phyloP scores from a whole-genome alignment of 1,284 basidiomycete species.

The Sanguinoderma infundibulare region DNA sequence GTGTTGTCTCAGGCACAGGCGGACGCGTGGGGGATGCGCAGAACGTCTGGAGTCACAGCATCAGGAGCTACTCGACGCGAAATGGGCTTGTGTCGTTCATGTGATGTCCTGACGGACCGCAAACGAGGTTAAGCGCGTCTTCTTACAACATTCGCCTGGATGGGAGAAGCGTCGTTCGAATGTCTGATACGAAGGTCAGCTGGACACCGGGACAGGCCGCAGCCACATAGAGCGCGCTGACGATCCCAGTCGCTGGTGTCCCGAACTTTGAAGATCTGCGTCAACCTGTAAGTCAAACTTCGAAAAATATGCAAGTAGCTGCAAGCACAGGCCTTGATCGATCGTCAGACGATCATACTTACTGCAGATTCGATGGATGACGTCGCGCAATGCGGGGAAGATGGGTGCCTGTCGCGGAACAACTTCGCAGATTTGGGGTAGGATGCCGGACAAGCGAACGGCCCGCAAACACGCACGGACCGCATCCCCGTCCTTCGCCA shows the following conservation, averaged over 20 bases:
- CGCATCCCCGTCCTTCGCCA: not conserved
- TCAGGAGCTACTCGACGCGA: not conserved
- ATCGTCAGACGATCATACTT: not conserved
- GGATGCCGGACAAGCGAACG: not conserved
- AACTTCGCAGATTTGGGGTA: not conserved
- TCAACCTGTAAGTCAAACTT: no score
- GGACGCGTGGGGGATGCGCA: not conserved
- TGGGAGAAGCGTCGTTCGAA: not conserved
- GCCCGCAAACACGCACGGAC: not conserved
- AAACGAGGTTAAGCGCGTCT: not conserved
- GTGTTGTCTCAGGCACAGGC: constrained; percentile 2
- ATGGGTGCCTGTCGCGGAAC: not conserved
- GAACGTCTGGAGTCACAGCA: not conserved
- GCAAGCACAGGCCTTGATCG: not conserved
- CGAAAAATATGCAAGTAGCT: no score
- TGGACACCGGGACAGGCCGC: not conserved
- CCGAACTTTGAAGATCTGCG: no score
- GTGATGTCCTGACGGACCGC: constrained; percentile 17
- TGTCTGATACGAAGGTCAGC: not conserved
- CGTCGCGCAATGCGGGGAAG: not conserved
- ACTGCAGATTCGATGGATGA: not conserved
- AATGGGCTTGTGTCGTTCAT: constrained; percentile 5
- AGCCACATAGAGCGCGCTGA: not conserved
- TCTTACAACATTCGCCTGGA: constrained; percentile 7
- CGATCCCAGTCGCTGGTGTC: no score